Conservation (phyloP, 129 eudicot species). For the Centella asiatica region DNA sequence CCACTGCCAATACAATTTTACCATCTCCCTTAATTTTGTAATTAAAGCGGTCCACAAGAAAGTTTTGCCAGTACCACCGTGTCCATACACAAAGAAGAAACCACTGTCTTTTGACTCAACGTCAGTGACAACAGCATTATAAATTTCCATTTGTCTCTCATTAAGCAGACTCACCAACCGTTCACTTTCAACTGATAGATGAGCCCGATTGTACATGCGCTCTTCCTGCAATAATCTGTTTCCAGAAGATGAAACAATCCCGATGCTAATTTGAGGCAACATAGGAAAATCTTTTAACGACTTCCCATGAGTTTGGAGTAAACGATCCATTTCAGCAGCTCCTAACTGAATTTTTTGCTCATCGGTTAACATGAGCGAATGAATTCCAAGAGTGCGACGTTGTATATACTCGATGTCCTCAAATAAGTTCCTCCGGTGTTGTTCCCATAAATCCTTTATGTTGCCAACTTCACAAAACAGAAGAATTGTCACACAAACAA, state of each 20-base stretch:
- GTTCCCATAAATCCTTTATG: not conserved
- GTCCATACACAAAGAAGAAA: not conserved
- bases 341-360: not conserved
- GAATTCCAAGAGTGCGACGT: not conserved
- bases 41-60: not conserved
- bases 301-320: not conserved
- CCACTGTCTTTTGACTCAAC: rapidly evolving
- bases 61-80: not conserved
- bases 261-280: not conserved
- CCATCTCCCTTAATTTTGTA: not conserved
- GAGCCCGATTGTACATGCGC: not conserved
- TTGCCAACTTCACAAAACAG: not conserved
- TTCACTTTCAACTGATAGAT: not conserved
- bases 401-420: not conserved
- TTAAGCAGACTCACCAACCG: not conserved
- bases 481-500: not conserved
- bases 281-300: not conserved
- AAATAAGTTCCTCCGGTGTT: not conserved
- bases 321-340: not conserved
- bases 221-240: not conserved
- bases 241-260: rapidly evolving
- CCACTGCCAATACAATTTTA: not conserved
- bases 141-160: not conserved
- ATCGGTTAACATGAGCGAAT: not conserved
- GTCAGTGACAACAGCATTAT: not conserved